These are phyloP conservation scores for Setomelanomma holmii DNA, from an alignment of 2,329 filamentous ascomycete species.

Conservation along the genomic window DNA sequence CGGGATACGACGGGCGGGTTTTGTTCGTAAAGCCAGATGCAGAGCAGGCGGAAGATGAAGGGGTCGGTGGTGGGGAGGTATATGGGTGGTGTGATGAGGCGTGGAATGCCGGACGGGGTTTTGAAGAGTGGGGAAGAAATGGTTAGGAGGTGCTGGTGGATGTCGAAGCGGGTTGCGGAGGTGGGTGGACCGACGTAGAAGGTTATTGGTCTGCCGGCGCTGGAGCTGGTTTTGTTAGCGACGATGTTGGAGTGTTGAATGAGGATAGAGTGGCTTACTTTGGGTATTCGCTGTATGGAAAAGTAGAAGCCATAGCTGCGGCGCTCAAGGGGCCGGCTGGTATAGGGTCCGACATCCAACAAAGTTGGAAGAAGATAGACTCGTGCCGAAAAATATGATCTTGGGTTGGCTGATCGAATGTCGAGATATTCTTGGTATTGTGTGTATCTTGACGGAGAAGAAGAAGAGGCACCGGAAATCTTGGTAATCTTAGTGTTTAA, in stretches of 20 bases:
- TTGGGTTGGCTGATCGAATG: no score
- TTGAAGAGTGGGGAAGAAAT: constrained; percentile 4
- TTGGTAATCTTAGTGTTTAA: no score
- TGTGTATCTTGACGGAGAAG: no score
- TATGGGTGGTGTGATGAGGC: background rate
- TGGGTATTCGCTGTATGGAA: background rate
- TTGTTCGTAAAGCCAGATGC: background rate
- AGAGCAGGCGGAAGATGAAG: background rate
- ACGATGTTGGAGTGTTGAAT: background rate
- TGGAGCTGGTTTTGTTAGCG: background rate
- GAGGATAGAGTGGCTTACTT: background rate
- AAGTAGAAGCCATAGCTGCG: no score
- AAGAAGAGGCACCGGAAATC: no score
- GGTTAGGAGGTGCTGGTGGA: constrained; percentile 8
- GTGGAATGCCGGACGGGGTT: background rate
- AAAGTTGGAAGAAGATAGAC: no score
- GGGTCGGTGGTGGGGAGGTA: background rate
- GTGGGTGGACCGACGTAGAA: constrained; percentile 7
- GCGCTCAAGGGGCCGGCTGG: no score
- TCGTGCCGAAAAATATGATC: no score
- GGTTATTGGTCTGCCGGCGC: background rate
- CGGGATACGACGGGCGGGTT: background rate
- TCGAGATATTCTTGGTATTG: no score
- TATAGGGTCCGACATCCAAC: no score
- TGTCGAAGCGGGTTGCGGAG: constrained; percentile 3